phyloP scores from a whole-genome alignment of 371 early-diverging fungal species.

The Gilbertella persicaria region DNA sequence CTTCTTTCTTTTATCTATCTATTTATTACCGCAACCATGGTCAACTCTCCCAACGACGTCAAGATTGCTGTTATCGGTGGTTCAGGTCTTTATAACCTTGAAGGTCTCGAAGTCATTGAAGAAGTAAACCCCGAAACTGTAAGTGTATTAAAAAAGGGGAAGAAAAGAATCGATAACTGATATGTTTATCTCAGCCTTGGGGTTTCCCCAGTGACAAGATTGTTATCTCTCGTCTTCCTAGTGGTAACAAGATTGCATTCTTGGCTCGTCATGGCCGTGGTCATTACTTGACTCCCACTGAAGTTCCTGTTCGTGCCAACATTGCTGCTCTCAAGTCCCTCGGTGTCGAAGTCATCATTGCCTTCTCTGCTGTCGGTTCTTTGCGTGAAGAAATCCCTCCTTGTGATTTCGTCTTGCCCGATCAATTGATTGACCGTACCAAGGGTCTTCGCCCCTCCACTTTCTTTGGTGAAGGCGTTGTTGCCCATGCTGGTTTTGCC shows the following conservation, averaged over 20 bases:
- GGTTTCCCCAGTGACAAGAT: constrained; percentile 83
- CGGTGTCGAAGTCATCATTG: constrained; percentile 91
- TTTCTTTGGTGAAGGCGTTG: constrained; percentile 92
- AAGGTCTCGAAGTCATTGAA: constrained; percentile 79
- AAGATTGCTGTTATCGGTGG: constrained; percentile 95
- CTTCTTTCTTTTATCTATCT: no score
- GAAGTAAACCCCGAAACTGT: constrained; percentile 87
- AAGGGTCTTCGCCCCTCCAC: constrained; percentile 85
- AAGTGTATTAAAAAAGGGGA: constrained; percentile 24
- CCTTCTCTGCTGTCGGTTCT: constrained; percentile 94
- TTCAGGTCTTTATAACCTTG: constrained; percentile 92
- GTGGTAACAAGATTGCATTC: constrained; percentile 89
- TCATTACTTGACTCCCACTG: constrained; percentile 84
- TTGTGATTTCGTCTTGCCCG: constrained; percentile 91
- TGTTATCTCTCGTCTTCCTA: constrained; percentile 67
- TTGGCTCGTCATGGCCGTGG: constrained; percentile 95
- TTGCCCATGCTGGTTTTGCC: constrained; percentile 90
- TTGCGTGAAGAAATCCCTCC: constrained; percentile 93
- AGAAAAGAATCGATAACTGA: not conserved
- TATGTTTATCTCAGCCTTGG: constrained; percentile 73
- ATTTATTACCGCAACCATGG: constrained; percentile 18
- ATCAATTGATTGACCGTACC: constrained; percentile 95
- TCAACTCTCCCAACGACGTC: constrained; percentile 49
- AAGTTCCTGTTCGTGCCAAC: constrained; percentile 95
- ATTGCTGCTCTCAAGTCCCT: constrained; percentile 95